Evolutionary conservation across 2,329 filamentous ascomycete genomes (phyloP).

Genomic region (Trichoderma pleuroti): DNA sequence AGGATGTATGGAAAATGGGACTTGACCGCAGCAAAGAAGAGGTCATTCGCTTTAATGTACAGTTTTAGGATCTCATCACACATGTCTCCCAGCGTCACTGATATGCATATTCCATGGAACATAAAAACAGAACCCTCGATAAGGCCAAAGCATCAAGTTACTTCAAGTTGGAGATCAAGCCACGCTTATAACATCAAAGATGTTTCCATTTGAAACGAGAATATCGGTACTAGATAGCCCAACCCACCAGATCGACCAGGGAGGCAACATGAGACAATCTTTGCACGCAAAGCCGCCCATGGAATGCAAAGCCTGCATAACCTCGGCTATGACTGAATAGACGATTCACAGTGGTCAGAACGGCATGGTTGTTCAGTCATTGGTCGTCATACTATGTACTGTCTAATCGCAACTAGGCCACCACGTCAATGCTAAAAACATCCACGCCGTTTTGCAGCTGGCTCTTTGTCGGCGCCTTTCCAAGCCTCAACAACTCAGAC

Average conservation of each 20-base stretch:
- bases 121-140: background rate
- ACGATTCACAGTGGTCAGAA: background rate
- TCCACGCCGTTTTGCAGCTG: conserved; percentile 65
- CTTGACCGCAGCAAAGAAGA: background rate
- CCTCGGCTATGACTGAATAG: background rate
- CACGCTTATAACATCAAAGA: background rate
- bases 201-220: background rate
- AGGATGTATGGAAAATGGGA: background rate
- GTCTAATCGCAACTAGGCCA: background rate
- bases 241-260: background rate
- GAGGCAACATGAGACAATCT: background rate
- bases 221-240: background rate
- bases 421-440: conserved; percentile 21
- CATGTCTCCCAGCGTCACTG: background rate
- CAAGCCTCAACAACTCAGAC: conserved; percentile 78
- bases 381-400: background rate
- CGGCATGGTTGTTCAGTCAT: background rate
- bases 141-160: background rate
- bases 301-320: background rate
- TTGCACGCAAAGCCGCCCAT: background rate
- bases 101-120: background rate
- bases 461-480: conserved; percentile 78
- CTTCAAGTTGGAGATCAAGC: background rate
- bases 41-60: too few species aligned
- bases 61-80: background rate